These are phyloP conservation scores for Bolboschoenus planiculmis DNA, from an alignment of 176 grass and related monocot species.

Conservation along the genomic window DNA sequence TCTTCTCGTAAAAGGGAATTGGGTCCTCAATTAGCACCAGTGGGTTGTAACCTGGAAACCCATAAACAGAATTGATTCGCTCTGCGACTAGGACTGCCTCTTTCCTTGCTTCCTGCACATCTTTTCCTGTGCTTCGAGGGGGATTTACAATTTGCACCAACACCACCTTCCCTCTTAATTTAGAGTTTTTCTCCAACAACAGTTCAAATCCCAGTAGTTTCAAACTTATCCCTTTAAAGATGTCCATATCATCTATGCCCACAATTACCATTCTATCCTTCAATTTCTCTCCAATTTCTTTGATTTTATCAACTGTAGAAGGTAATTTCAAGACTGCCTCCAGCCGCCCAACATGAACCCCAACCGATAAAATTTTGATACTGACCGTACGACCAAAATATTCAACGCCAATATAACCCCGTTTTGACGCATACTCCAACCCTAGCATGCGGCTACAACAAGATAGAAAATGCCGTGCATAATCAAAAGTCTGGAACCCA, in stretches of 20 bases:
- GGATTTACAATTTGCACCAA: slow-evolving; percentile 88
- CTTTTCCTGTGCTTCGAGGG: slow-evolving; percentile 67
- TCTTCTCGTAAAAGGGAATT: slow-evolving; percentile 65
- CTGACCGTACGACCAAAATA: slow-evolving; percentile 79
- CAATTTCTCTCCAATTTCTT: slow-evolving; percentile 64
- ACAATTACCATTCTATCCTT: slow-evolving; percentile 63
- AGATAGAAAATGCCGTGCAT: slow-evolving; percentile 86
- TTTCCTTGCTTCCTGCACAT: slow-evolving; percentile 60
- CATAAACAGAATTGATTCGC: slow-evolving; percentile 59
- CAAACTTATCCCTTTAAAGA: slow-evolving; percentile 90
- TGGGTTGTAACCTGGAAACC: slow-evolving; percentile 48
- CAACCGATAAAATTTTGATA: slow-evolving; percentile 82
- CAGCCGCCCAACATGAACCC: slow-evolving; percentile 66
- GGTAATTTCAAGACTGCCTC: slow-evolving; percentile 61
- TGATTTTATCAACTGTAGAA: slow-evolving; percentile 50
- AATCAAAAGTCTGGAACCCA: slow-evolving; percentile 96
- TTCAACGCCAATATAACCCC: slow-evolving; percentile 84
- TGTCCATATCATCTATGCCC: slow-evolving; percentile 82
- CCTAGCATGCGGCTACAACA: slow-evolving; percentile 86
- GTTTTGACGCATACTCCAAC: slow-evolving; percentile 77
- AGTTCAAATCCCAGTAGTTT: slow-evolving; percentile 66
- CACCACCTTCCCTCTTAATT: slow-evolving; percentile 55
- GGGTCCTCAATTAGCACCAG: slow-evolving; percentile 61
- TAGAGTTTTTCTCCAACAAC: slow-evolving; percentile 59
- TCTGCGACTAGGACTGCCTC: slow-evolving; percentile 42